phyloP scores from a whole-genome alignment of 2,329 filamentous ascomycete genomes.

The Lasiodiplodia gonubiensis region DNA sequence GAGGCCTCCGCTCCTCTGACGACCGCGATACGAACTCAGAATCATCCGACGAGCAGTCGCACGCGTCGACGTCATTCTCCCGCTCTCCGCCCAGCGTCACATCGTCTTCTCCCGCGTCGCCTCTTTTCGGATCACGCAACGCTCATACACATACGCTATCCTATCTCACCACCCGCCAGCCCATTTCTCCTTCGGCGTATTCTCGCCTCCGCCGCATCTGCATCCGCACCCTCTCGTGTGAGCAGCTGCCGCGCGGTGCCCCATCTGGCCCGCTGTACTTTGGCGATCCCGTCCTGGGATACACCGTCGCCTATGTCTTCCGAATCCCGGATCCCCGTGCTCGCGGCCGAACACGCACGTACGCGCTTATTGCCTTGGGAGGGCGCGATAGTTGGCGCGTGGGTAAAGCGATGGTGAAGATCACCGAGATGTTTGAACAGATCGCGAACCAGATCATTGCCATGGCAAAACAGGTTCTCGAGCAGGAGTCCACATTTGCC shows the following conservation, averaged over 20 bases:
- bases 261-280: conserved; percentile 65
- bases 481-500: conserved; percentile 42
- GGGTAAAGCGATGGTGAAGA: conserved; percentile 47
- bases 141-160: conserved; percentile 62
- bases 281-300: conserved; percentile 61
- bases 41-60: conserved; percentile 45
- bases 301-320: conserved; percentile 66
- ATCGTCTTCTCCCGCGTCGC: conserved; percentile 48
- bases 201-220: conserved; percentile 62
- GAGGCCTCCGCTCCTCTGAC: conserved; percentile 40
- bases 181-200: conserved; percentile 59
- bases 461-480: conserved; percentile 47
- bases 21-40: conserved; percentile 33
- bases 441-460: conserved; percentile 60
- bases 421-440: conserved; percentile 55
- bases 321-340: conserved; percentile 64
- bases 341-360: conserved; percentile 61
- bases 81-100: conserved; percentile 36
- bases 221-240: conserved; percentile 63
- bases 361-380: conserved; percentile 63
- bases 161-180: conserved; percentile 64
- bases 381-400: conserved; percentile 62
- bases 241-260: conserved; percentile 61
- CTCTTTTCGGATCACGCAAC: conserved; percentile 47
- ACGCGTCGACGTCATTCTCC: conserved; percentile 42